phyloP scores from a whole-genome alignment of 2,329 filamentous ascomycete genomes.

The Xylaria arbuscula region DNA sequence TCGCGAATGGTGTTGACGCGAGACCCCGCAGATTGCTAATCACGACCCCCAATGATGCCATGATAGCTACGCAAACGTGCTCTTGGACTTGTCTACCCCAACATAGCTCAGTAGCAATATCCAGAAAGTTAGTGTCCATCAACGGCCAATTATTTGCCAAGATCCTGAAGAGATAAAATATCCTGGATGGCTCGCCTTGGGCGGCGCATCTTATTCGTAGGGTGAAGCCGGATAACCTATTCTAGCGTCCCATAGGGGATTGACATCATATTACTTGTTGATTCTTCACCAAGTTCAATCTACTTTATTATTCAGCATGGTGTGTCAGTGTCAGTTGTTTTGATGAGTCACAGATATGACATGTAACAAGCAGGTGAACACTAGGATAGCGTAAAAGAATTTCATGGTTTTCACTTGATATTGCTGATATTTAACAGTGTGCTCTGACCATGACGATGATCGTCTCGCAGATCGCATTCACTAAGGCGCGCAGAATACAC shows the following conservation, averaged over 20 bases:
- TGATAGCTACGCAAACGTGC: conserved; percentile 18
- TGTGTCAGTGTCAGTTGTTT: too few relatives aligned
- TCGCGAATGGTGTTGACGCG: background rate
- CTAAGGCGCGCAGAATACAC: too few relatives aligned
- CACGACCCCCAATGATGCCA: conserved; percentile 36
- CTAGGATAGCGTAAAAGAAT: too few relatives aligned
- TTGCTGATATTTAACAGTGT: too few relatives aligned
- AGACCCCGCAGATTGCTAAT: conserved; percentile 39
- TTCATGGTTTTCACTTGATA: too few relatives aligned
- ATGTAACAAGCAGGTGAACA: too few relatives aligned
- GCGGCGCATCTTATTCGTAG: conserved; percentile 22
- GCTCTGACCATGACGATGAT: too few relatives aligned
- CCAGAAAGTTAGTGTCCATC: conserved; percentile 1
- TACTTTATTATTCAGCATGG: too few relatives aligned
- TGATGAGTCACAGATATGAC: too few relatives aligned
- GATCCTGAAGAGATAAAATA: conserved; percentile 10
- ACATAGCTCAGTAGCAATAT: background rate
- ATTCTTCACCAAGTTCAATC: too few relatives aligned
- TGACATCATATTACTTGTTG: background rate
- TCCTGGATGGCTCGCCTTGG: conserved; percentile 29
- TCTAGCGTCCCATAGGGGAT: background rate
- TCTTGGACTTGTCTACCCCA: background rate
- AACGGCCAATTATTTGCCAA: conserved; percentile 11
- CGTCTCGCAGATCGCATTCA: too few relatives aligned
- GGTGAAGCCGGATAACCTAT: background rate